Base-by-base conservation (phyloP, 176 grass and related monocot genomes). In the Cocos nucifera region DNA sequence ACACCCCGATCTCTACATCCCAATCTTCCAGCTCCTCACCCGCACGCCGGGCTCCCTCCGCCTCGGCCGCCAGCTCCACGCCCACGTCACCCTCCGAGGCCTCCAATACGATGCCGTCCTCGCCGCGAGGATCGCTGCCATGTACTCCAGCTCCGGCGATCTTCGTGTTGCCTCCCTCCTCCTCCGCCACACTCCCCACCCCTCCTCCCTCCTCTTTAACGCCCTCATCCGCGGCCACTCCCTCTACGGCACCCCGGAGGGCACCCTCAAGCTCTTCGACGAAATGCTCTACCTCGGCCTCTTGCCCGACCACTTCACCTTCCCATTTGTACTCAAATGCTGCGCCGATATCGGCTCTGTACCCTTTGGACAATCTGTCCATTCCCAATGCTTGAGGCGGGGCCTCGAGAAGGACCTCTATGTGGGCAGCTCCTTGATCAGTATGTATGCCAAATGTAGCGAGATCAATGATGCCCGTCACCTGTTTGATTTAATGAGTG, bases 301-400 rank as follows among this genome's bases (percentile, higher is more conserved):
- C 22, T 23, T 48, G 7, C 69, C 57, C 24, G 69, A 72, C 57
- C 69, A 72, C 24, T 72, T 72, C 22, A 72, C 57, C 17, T 72
- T 72, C 49, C 69, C 69, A 4, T 72, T 72, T 23, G 69, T 15
- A 6, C 57, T 72, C 57, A 72, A 61, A 19, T 61, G 57, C 24
- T 51, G 44, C 12, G 49, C 57, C 12, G 69, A 61, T 23, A 16
- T 61, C 4, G 9, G 17, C 9, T 20, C 24, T 12, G 57, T 72
- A 5, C 58, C 48, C 1, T 22, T 61, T 8, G 69, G 69, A 22
- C 48, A 25, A 2, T 17, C 57, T 16, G 22, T 72, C 23, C 69
- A 72, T 17, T 52, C 23, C 17, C 58, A 53, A 24, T 61, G 49
- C 12, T 25, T 72, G 3, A 22, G 69, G 23, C 39, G 57, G 17